Percentiles rank a stretch among this genome's conserved stretches.
Evolutionary conservation across 495 filamentous ascomycete genomes (phyloP).

Genomic region (Daldinia loculata): DNA sequence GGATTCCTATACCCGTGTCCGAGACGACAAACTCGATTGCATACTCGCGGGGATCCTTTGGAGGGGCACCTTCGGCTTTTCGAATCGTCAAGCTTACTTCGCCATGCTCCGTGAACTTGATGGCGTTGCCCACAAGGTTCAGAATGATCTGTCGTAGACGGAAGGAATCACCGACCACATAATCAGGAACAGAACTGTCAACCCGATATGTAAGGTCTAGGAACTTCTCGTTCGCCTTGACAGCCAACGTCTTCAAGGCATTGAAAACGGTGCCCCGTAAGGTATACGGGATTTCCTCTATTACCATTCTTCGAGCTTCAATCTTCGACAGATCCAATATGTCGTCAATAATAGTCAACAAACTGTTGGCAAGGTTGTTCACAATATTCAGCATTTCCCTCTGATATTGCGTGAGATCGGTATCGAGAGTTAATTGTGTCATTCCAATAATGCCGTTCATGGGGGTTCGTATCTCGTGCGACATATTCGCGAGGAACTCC

Average conservation of each 20-base stretch:
- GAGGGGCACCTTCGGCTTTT: conserved; percentile 69
- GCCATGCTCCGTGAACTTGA: conserved; percentile 97
- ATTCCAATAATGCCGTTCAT: conserved; percentile 91
- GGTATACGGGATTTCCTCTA: conserved; percentile 98
- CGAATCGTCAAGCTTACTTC: conserved; percentile 95
- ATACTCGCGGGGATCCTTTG: conserved; percentile 75
- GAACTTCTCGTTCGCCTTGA: conserved; percentile 97
- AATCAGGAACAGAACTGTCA: conserved; percentile 92
- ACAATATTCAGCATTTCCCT: conserved; percentile 99
- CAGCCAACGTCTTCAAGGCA: conserved; percentile 92
- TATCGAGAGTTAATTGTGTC: conserved; percentile 97
- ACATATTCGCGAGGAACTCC: conserved; percentile 99
- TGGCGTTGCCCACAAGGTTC: conserved; percentile 82
- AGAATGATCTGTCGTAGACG: conserved; percentile 93
- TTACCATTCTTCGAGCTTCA: conserved; percentile 98
- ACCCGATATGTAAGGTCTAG: conserved; percentile 94
- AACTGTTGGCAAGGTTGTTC: conserved; percentile 94
- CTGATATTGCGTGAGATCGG: conserved; percentile 92
- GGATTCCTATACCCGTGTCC: conserved; percentile 97
- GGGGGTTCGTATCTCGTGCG: conserved; percentile 96
- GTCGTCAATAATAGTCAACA: conserved; percentile 98
- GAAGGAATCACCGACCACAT: conserved; percentile 97
- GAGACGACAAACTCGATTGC: conserved; percentile 96
- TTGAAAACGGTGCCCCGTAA: conserved; percentile 96
- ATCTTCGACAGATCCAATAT: conserved; percentile 99